phyloP scores from a whole-genome alignment of 352 stramenopile species.

The Phytophthora hybrid region DNA sequence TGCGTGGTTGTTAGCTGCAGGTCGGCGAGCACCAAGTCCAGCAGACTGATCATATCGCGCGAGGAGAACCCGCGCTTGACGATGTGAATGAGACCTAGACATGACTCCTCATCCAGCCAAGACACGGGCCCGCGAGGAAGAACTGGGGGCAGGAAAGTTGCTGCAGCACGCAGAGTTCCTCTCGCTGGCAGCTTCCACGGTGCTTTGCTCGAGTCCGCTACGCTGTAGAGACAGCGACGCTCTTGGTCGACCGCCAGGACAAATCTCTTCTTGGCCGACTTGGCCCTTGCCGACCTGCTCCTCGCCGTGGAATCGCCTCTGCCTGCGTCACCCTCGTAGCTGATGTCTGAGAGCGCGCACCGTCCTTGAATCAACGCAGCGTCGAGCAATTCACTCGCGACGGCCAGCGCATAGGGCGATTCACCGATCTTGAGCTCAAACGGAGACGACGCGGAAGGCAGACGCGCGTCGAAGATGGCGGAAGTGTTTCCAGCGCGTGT shows the following conservation, averaged over 20 bases:
- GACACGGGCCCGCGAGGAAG: constrained; percentile 31
- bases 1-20: constrained; percentile 56
- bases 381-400: constrained; percentile 66
- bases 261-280: constrained; percentile 36
- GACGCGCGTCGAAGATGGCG: constrained; percentile 60
- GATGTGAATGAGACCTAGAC: constrained; percentile 51
- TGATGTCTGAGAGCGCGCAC: constrained; percentile 57
- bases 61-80: constrained; percentile 63
- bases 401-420: constrained; percentile 71
- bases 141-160: constrained; percentile 54
- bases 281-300: constrained; percentile 20
- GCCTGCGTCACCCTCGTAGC: constrained; percentile 42
- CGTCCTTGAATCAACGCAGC: constrained; percentile 46
- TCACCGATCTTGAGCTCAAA: constrained; percentile 60
- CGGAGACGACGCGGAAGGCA: constrained; percentile 66
- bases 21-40: constrained; percentile 62
- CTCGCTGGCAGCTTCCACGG: constrained; percentile 49
- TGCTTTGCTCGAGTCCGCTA: constrained; percentile 25
- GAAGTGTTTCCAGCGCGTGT: constrained; percentile 19
- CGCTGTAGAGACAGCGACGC: constrained; percentile 42
- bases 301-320: constrained; percentile 9
- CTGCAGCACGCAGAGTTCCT: constrained; percentile 50
- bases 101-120: constrained; percentile 42
- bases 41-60: constrained; percentile 52
- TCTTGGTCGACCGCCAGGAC: constrained; percentile 45